Base-by-base conservation (phyloP, 225 moss, liverwort and hornwort species). In the Antitrichia curtipendula region DNA sequence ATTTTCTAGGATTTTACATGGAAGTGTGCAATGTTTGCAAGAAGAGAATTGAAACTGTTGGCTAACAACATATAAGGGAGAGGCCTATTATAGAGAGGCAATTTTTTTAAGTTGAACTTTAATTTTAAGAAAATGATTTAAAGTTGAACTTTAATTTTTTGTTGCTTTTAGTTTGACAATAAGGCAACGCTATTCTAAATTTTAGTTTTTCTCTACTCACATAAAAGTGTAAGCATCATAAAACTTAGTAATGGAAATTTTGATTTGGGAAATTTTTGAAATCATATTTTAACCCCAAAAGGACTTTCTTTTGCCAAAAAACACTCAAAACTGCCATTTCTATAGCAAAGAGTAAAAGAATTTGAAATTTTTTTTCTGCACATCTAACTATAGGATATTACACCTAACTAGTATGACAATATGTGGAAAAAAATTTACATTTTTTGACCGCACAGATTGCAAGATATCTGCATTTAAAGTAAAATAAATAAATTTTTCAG, bases 181-280 rank as follows among this genome's bases (percentile, higher is more conserved):
- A 7, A 49, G 8, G 20, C 32, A 74, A 49, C 12, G 12, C 7
- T 32, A 49, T 47, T 2, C 2, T 31, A 4, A 19, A 49, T 1
- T 74, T 18, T 11, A 7, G 0, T 19, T 74, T 20, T 1, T 7
- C 2, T 7, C 2, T 49, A 7, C 7, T 12, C 7, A 12, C 1
- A 31, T 11, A 49, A 20, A 74, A 49, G 12, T 7, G 3, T 12
- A 32, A 50, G 21, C 32, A 75, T 50, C 2, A 50, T 20, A 1
- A 49, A 49, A 20, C 13, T 74, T 1, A 49, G 1, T 18, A 1
- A 31, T 31, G 19, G 4, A 11, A 47, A 73, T 31, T 47, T 0
- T 6, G 0, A 11, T 47, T 18, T 0, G 31, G 0, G 0, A 12
- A 7, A 12, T 31, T 25, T 45, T 17, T 14, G 3, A 21, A 43